A percentile compares a stretch with the other conserved stretches of the same genome.
These are phyloP conservation scores for Xylaria palmicola DNA, from an alignment of 495 filamentous ascomycete genomes.

Conservation along the genomic window DNA sequence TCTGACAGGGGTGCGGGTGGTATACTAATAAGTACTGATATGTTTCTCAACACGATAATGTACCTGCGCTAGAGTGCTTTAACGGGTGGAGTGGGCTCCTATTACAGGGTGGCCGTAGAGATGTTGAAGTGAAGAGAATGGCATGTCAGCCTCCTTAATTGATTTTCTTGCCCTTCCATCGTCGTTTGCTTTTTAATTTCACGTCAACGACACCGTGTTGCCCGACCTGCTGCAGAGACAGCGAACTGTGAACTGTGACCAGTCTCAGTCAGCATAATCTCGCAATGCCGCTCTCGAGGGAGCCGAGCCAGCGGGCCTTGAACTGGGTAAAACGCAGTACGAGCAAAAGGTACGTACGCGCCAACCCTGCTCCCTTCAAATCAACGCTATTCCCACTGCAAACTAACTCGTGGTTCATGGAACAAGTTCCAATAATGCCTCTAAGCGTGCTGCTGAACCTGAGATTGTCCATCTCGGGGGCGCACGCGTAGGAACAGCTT, in stretches of 20 bases:
- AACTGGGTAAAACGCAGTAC: conserved; percentile 14
- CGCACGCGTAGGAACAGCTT: conserved; percentile 23
- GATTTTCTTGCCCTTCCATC: background rate
- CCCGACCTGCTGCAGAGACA: background rate
- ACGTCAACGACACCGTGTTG: background rate
- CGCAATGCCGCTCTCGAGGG: conserved; percentile 13
- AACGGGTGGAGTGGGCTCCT: conserved; percentile 1
- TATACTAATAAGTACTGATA: background rate
- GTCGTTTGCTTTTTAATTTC: background rate
- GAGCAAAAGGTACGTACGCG: conserved; percentile 9
- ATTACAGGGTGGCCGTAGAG: background rate
- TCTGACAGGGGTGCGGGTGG: too few species aligned
- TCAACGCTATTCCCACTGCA: background rate
- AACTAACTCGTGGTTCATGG: conserved; percentile 6
- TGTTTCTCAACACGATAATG: background rate
- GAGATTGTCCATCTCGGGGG: conserved; percentile 38
- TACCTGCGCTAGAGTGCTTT: background rate
- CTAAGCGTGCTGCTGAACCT: conserved; percentile 7
- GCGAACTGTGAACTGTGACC: background rate
- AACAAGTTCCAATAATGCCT: conserved; percentile 6
- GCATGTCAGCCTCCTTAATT: conserved; percentile 6
- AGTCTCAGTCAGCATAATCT: background rate
- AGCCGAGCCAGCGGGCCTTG: conserved; percentile 14
- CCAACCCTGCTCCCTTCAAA: background rate
- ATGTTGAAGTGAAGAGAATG: background rate